Percentiles rank a stretch among this genome's conserved stretches.
Evolutionary conservation across 495 filamentous ascomycete genomes (phyloP).

Genomic region (Xylaria acuta): DNA sequence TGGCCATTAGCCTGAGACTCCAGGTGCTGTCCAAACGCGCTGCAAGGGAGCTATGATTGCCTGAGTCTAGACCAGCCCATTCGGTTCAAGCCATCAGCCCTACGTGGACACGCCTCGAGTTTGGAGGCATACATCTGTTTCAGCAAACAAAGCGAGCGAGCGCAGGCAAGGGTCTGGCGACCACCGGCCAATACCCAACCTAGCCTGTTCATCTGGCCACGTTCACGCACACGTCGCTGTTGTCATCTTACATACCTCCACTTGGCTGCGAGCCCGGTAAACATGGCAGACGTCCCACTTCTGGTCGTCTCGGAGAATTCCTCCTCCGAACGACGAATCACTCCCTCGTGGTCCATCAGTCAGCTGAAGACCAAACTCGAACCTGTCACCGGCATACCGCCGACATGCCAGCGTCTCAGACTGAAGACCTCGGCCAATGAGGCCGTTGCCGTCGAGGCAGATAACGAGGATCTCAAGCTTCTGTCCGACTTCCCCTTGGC

Average conservation of each 20-base stretch:
- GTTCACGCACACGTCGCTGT: slow-evolving; percentile 25
- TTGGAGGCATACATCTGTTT: slow-evolving; percentile 2
- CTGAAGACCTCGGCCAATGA: slow-evolving; percentile 65
- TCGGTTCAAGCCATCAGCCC: slow-evolving; percentile 24
- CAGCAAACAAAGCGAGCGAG: slow-evolving; percentile 21
- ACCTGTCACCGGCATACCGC: slow-evolving; percentile 90
- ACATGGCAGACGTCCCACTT: slow-evolving; percentile 82
- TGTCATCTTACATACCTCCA: slow-evolving; percentile 27
- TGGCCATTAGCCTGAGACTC: slow-evolving; percentile 8
- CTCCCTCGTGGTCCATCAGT: slow-evolving; percentile 87
- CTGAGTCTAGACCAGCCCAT: slow-evolving; percentile 9
- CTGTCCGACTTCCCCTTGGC: slow-evolving; percentile 68
- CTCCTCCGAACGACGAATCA: slow-evolving; percentile 84
- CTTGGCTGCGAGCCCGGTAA: slow-evolving; percentile 48
- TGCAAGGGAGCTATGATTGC: not conserved
- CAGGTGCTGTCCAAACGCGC: slow-evolving; percentile 4
- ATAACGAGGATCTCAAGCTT: slow-evolving; percentile 69
- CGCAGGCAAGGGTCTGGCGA: slow-evolving; percentile 14
- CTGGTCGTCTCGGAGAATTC: slow-evolving; percentile 78
- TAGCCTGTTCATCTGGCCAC: slow-evolving; percentile 13
- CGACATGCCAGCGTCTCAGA: slow-evolving; percentile 74
- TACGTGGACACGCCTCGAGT: slow-evolving; percentile 21
- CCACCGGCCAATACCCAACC: not conserved
- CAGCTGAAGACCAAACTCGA: slow-evolving; percentile 90
- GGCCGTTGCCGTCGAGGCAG: slow-evolving; percentile 63